Base-by-base conservation (phyloP, 805 yeast species). In the Yarrowia porcina region DNA sequence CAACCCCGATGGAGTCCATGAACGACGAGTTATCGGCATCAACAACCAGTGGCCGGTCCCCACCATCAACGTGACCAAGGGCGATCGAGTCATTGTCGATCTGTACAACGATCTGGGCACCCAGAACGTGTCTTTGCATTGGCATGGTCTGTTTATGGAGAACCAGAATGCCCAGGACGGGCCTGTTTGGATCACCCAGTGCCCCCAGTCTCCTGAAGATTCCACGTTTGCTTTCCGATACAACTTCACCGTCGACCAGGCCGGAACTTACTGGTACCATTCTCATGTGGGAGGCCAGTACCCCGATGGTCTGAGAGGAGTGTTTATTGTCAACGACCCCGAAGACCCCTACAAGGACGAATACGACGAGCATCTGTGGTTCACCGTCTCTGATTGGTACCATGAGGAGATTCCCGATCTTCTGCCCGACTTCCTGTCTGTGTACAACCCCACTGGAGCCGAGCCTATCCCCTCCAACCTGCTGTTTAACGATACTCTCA, bases 241-340 rank as follows among this genome's bases (percentile, higher is more conserved):
- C 80, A 91, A 93, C 79, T 94, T 94, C 76, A 88, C 97, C 27
- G 90, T 91, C 65, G 83, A 82, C 56, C 97, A 94, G 76, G 84
- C 80, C 64, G 99, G 99, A 70, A 83, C 96, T 18, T 94, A 80
- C 80, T 94, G 99, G 99, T 94, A 93, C 80, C 99, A 94, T 76
- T 90, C 98, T 30, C 99, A 94, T 77, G 84, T 92, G 35, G 75
- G 81, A 21, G 93, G 92, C 69, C 96, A 92, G 76, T 91, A 91
- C 70, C 92, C 94, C 74, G 98, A 94, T 73, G 99, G 99, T 73
- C 72, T 77, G 63, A 74, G 81, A 32, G 79, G 75, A 54, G 70
- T 78, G 28, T 82, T 93, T 67, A 81, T 94, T 67, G 86, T 94
- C 69, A 86, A 87, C 69, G 89, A 86, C 67, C 84, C 82, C 44